Evolutionary conservation across 495 filamentous ascomycete genomes (phyloP), one percentile per base, ranked within the genome.

Genomic region (Glutinoglossum americanum): DNA sequence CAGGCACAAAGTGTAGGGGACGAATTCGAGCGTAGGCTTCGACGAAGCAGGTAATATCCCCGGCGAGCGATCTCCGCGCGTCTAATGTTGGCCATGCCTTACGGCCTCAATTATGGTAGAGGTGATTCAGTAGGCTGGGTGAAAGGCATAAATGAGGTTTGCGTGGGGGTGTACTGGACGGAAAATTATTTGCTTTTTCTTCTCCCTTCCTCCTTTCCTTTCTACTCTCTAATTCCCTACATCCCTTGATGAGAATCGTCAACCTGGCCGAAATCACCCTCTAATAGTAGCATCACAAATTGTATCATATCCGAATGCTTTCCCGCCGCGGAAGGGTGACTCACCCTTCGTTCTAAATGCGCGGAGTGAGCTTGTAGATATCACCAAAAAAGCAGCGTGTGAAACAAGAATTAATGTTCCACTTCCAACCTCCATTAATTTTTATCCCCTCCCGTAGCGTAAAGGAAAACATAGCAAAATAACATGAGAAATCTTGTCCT

Each of bases 1-100:
- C 92, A 95, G 68, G 75, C 79, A 57, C 80, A 84, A 60, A 87
- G 83, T 60, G 73, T 95, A n/a, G 80, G 71, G 30, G 67, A 78
- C 26, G 79, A 77, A 54, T 61, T 81, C 25, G 80, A 83, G 62
- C 58, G 67, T 53, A 59, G 66, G 57, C 37, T 68, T 59, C 41
- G 57, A 21, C 3, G 41, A 21, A 45, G 41, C 41, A 11, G 41
- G 9, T 45, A 45, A 45, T 5, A 13, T 39, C 15, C 37, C 15
- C 2, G 41, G 17, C 3, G n/a, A 21, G 2, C 10, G 19, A 0
- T 1, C 21, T 21, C n/a, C 21, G 41, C n/a, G 21, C 41, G 19
- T 45, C 41, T 45, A 21, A 4, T 23, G 41, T 21, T 21, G 17
- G 41, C n/a, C 10, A 45, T 21, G 3, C 3, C 1, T 21, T 10